Base-by-base conservation (phyloP, 345 rosid genomes). In the Viola odorata region DNA sequence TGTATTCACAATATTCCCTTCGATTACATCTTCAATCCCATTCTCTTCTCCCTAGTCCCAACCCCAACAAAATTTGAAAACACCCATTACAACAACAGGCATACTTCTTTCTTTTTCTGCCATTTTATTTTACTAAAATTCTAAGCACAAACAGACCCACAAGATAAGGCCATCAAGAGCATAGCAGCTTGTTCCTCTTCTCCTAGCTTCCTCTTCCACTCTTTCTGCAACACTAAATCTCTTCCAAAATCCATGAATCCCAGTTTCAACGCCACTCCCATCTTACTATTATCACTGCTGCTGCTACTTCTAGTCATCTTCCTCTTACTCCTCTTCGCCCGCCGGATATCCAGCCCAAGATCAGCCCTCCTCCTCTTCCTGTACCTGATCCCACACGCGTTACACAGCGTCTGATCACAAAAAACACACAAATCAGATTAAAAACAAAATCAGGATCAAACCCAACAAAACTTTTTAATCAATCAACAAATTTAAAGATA, bases 311-410 rank as follows among this genome's bases (percentile, higher is more conserved):
- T 56, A 37, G n/a, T 64, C 11, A 45, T 67, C 36, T 64, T 72
- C 36, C 50, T 75, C 50, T 44, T 61, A 12, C 62, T 58, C 63
- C 50, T 71, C 64, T 64, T 65, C 15, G 53, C 50, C 60, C 66
- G 63, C 54, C 64, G 65, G 41, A 56, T 72, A 36, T 70, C 75
- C 57, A 57, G 4, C 3, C 79, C 82, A 14, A 75, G 45, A 51
- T 69, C 40, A 13, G 70, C 83, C 54, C 79, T 83, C 50, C 68
- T 83, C 79, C 69, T 79, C 77, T 91, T 91, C 63, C 96, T 83
- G 62, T 83, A 71, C 63, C 88, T 86, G 72, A 91, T 91, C 75
- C 96, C 98, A 65, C 98, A 88, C 6, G 98, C 98, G 75, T 91
- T 88, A 50, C 98, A 91, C 62, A 88, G 73, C 1, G 96, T 83